phyloP scores from a whole-genome alignment of 805 yeast species.

The Zygoascus bituminiphila region DNA sequence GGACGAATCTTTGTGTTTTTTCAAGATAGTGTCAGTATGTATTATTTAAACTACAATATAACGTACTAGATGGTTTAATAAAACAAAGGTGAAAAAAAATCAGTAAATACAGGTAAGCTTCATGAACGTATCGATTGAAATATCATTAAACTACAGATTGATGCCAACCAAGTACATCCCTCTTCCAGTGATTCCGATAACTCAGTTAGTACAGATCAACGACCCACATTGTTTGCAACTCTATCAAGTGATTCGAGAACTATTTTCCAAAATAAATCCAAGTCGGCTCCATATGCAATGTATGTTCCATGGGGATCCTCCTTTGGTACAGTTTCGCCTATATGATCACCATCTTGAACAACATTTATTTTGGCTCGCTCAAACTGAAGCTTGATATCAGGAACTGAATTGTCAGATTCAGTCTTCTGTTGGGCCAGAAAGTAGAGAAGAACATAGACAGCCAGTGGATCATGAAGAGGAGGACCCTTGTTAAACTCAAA shows the following conservation, averaged over 20 bases:
- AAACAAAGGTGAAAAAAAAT: too few species aligned
- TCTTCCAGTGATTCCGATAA: too few species aligned
- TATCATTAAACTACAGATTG: too few species aligned
- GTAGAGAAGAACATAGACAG: constrained; percentile 52
- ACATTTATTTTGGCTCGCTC: constrained; percentile 12
- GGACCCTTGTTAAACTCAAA: constrained; percentile 50
- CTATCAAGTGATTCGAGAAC: constrained; percentile 32
- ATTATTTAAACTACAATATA: neutral
- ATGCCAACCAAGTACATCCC: too few species aligned
- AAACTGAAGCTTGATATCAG: constrained; percentile 16
- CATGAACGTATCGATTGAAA: too few species aligned
- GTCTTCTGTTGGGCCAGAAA: constrained; percentile 18
- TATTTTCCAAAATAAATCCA: constrained; percentile 40
- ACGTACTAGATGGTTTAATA: neutral
- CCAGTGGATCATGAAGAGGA: constrained; percentile 75
- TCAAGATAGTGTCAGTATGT: too few species aligned
- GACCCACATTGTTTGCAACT: constrained; percentile 33
- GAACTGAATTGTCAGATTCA: constrained; percentile 21
- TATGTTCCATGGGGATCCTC: constrained; percentile 28
- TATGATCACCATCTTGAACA: constrained; percentile 23
- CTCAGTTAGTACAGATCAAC: too few species aligned
- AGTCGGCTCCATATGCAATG: constrained; percentile 35
- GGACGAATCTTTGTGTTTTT: neutral
- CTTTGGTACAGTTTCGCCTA: constrained; percentile 20
- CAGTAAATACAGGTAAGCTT: too few species aligned